Evolutionary conservation across 805 yeast genomes (phyloP), one percentile per base, ranked within the genome.

Genomic region (Torulaspora maleeae): DNA sequence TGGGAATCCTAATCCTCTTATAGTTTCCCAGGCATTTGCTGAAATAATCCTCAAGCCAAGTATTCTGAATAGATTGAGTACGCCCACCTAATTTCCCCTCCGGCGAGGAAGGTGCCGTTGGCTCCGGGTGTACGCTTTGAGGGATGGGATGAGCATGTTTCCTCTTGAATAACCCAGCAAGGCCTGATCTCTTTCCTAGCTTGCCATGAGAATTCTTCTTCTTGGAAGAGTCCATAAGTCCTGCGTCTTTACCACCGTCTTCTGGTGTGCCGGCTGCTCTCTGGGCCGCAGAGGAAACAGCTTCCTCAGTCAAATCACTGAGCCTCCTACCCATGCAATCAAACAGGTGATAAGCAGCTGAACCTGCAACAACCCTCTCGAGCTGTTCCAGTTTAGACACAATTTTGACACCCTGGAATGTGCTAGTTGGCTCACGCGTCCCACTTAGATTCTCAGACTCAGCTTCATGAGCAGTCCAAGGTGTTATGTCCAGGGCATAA

Each of bases 111-210:
- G 46, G 25, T 16, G 35, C 35, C n/a, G 40, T 10, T 12, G 38
- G 29, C 22, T 41, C 41, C 9, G 44, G 20, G 4, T 27, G 38
- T 1, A 36, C 8, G n/a, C 41, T 29, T 6, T 42, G 45, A 12
- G 50, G 34, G 16, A 41, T 27, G 10, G 47, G 15, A 16, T 37
- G 36, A 5, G 42, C 24, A 39, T 58, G 62, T 38, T 57, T 62
- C 32, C 63, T 55, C 39, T 53, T 60, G 35, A 62, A 62, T 25
- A 62, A 51, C 27, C 51, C 57, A 6, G 60, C 60, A 17, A 61
- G 45, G 3, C 64, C 63, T 11, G 61, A 50, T 34, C 57, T 50
- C 39, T 51, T 58, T 16, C 44, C 41, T 15, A 47, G 38, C 24
- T 49, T 53, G 11, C 45, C 41, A 29, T 41, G 43, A 16, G 33